Conservation (phyloP, 768 basidiomycete species). For the Wakefieldia striispora region DNA sequence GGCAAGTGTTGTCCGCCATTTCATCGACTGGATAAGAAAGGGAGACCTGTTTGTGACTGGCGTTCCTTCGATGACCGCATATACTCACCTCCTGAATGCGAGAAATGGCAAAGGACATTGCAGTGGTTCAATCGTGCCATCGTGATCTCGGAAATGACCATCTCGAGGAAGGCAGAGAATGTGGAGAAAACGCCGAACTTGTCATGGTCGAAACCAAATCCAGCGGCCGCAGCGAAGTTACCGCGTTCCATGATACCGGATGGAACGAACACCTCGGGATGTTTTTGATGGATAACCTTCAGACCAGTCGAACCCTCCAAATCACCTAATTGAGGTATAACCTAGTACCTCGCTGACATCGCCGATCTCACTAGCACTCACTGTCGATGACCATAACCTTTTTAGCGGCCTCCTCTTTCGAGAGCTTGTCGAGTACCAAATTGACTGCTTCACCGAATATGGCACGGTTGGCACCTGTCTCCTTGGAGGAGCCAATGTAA, state of each 20-base stretch:
- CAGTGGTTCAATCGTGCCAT: slow-evolving; percentile 92
- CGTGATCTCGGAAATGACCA: slow-evolving; percentile 84
- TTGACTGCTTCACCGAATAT: slow-evolving; percentile 86
- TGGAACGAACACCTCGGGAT: slow-evolving; percentile 82
- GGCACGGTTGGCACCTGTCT: slow-evolving; percentile 76
- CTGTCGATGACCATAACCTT: slow-evolving; percentile 90
- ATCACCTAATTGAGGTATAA: slow-evolving; percentile 49
- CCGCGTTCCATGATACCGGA: slow-evolving; percentile 89
- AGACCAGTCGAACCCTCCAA: slow-evolving; percentile 88
- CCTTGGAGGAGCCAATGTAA: slow-evolving; percentile 70
- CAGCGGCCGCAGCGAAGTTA: slow-evolving; percentile 81
- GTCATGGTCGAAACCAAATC: slow-evolving; percentile 79
- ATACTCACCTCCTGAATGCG: slow-evolving; percentile 74
- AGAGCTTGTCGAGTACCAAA: slow-evolving; percentile 67
- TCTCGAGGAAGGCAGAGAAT: slow-evolving; percentile 90
- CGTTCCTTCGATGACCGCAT: background rate
- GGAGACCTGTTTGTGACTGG: background rate
- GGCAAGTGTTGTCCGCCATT: slow-evolving; percentile 60
- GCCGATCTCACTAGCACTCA: slow-evolving; percentile 33
- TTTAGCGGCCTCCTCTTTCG: slow-evolving; percentile 71
- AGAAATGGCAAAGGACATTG: slow-evolving; percentile 87
- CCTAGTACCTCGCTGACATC: background rate
- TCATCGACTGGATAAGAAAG: slow-evolving; percentile 52
- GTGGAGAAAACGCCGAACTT: slow-evolving; percentile 90
- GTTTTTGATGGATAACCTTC: slow-evolving; percentile 85